phyloP scores from a whole-genome alignment of 768 basidiomycete genomes.

The Boletus vermiculosoides region DNA sequence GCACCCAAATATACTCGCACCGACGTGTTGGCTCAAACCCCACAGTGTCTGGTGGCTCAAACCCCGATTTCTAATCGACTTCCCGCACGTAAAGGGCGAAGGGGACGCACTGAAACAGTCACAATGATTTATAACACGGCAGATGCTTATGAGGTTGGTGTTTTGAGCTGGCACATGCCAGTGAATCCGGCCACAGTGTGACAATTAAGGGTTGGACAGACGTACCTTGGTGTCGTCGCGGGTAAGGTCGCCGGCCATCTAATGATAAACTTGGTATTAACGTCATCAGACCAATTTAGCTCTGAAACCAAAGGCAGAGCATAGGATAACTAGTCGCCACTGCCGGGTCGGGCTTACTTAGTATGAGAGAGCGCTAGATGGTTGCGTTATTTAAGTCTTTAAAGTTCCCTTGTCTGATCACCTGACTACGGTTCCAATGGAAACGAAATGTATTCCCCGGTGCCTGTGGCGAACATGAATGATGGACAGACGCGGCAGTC shows the following conservation, averaged over 20 bases:
- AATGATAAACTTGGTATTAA: not conserved
- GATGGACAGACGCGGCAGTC: constrained; percentile 24
- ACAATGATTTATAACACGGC: not conserved
- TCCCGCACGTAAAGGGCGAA: not conserved
- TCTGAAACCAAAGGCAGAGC: not conserved
- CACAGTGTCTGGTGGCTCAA: not conserved
- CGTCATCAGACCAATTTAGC: not conserved
- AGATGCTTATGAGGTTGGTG: not conserved
- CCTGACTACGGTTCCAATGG: constrained; percentile 24
- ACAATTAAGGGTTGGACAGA: not conserved
- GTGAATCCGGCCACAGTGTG: not conserved
- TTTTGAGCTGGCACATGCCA: not conserved
- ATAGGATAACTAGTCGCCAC: not conserved
- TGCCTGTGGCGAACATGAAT: constrained; percentile 30
- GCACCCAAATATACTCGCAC: not conserved
- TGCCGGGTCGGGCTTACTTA: not conserved
- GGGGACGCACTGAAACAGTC: not conserved
- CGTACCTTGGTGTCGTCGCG: not conserved
- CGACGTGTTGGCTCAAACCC: not conserved
- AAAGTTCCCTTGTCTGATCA: constrained; percentile 10
- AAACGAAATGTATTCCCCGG: constrained; percentile 23
- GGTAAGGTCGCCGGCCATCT: not conserved
- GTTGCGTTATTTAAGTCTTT: not conserved
- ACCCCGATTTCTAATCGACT: not conserved
- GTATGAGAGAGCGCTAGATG: not conserved